Conservation (phyloP, 2,329 filamentous ascomycete genomes). For the Diaporthe sp. region DNA sequence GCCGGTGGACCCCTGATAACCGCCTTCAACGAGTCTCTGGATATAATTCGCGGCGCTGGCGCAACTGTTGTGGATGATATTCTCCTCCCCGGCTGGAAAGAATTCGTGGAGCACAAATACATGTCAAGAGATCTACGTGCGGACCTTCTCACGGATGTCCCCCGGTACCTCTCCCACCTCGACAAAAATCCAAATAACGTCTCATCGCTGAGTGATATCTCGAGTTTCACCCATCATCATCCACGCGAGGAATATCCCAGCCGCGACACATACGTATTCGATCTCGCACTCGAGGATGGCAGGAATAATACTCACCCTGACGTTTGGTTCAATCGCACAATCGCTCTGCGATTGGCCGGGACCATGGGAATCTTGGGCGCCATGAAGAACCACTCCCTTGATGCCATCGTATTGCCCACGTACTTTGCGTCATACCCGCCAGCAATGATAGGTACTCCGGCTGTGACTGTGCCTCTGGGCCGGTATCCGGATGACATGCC, state of each 20-base stretch:
- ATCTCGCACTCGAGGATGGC: conserved; percentile 64
- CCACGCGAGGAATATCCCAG: conserved; percentile 69
- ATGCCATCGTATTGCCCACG: conserved; percentile 74
- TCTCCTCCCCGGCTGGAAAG: conserved; percentile 67
- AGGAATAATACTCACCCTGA: conserved; percentile 67
- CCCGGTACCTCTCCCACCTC: conserved; percentile 68
- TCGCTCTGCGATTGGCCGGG: conserved; percentile 65
- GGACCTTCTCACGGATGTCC: conserved; percentile 70
- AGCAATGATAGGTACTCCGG: conserved; percentile 21
- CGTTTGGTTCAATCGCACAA: conserved; percentile 72
- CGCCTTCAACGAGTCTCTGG: conserved; percentile 69
- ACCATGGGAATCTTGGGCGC: conserved; percentile 72
- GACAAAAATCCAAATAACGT: conserved; percentile 71
- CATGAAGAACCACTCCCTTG: conserved; percentile 67
- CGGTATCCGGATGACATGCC: conserved; percentile 65
- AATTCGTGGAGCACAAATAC: conserved; percentile 50
- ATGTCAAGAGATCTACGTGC: conserved; percentile 63
- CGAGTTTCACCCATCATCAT: conserved; percentile 67
- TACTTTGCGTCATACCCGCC: conserved; percentile 1
- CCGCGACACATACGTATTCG: conserved; percentile 70
- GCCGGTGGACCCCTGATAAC: conserved; percentile 50
- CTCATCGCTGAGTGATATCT: conserved; percentile 62
- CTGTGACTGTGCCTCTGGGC: conserved; percentile 63
- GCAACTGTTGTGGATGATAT: conserved; percentile 65
- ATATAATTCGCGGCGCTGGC: conserved; percentile 66